Evolutionary conservation across 495 filamentous ascomycete genomes (phyloP), one percentile per base, ranked within the genome.

Genomic region (Talaromyces stipitatus): DNA sequence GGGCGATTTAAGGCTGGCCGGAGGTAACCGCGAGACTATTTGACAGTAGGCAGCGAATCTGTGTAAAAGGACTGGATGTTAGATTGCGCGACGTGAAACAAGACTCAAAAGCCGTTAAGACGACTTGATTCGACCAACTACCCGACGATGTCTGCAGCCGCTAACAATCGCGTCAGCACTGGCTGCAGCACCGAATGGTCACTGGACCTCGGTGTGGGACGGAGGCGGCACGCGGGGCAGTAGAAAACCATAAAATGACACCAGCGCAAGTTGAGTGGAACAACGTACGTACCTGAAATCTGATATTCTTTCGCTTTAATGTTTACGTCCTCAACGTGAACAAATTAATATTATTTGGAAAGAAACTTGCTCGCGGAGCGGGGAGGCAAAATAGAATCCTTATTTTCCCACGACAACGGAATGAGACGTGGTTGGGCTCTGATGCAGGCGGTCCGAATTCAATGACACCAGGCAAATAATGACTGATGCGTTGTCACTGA

Each of bases 391-490:
- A 16, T 45, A 8, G 33, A 45, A 27, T 12, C 26, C 9, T 36
- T 6, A 33, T 33, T 33, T 36, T 54, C 28, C 32, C 51, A 23
- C 3, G 23, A 33, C 51, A 46, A 55, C 30, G 36, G 28, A 29
- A 67, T 72, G 72, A 72, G 75, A 76, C 73, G 72, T 76, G 74
- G 73, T 78, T 75, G 73, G 74, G 75, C 74, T 73, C 66, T 69
- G 71, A 76, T 76, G 75, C 75, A 78, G 75, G 22, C 63, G 65
- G 58, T 60, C 64, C 66, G 66, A 68, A 62, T 66, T 66, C 61
- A 62, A 65, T 27, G 23, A 55, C 54, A 70, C 70, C 62, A 62
- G 58, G 59, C 67, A 61, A 64, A 45, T 64, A 55, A 60, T 59
- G 60, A 63, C 65, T 67, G 72, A 78, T 78, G 75, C 70, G 75